Conservation (phyloP, 768 basidiomycete genomes). For the Russula olivacea region DNA sequence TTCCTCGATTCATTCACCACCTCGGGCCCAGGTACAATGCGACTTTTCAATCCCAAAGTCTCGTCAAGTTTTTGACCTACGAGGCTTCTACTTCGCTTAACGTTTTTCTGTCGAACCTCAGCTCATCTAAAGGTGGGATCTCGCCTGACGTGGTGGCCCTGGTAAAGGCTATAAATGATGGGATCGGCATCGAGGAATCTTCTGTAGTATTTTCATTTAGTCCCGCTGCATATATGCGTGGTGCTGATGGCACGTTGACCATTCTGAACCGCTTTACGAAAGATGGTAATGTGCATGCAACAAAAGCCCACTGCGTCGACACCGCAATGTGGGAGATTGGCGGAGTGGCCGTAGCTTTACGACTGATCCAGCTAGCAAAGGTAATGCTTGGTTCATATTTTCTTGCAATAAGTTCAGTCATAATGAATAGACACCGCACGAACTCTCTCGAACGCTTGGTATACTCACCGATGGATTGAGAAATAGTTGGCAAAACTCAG, state of each 20-base stretch:
- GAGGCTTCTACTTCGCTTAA: slow-evolving; percentile 80
- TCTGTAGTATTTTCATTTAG: slow-evolving; percentile 38
- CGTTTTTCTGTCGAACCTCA: slow-evolving; percentile 56
- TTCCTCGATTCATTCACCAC: slow-evolving; percentile 71
- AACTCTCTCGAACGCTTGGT: slow-evolving; percentile 64
- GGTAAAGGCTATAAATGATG: slow-evolving; percentile 47
- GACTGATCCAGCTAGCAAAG: slow-evolving; percentile 69
- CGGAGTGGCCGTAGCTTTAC: slow-evolving; percentile 66
- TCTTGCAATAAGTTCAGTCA: background rate
- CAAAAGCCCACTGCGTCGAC: slow-evolving; percentile 63
- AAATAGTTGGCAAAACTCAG: slow-evolving; percentile 89
- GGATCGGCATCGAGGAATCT: slow-evolving; percentile 39
- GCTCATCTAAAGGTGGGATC: slow-evolving; percentile 33
- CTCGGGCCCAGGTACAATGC: slow-evolving; percentile 74
- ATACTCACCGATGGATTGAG: slow-evolving; percentile 72
- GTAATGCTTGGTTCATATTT: slow-evolving; percentile 36
- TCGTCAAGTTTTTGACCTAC: slow-evolving; percentile 76
- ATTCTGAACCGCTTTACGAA: slow-evolving; percentile 20
- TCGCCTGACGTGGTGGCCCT: slow-evolving; percentile 35
- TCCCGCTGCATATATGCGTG: slow-evolving; percentile 29
- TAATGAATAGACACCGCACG: slow-evolving; percentile 56
- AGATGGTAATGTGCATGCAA: slow-evolving; percentile 53
- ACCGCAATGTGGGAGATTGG: slow-evolving; percentile 77
- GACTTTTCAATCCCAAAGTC: slow-evolving; percentile 64
- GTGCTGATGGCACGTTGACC: slow-evolving; percentile 11